These are phyloP conservation scores for Lasiosphaeria hispida DNA, from an alignment of 495 filamentous ascomycete genomes.

Conservation along the genomic window DNA sequence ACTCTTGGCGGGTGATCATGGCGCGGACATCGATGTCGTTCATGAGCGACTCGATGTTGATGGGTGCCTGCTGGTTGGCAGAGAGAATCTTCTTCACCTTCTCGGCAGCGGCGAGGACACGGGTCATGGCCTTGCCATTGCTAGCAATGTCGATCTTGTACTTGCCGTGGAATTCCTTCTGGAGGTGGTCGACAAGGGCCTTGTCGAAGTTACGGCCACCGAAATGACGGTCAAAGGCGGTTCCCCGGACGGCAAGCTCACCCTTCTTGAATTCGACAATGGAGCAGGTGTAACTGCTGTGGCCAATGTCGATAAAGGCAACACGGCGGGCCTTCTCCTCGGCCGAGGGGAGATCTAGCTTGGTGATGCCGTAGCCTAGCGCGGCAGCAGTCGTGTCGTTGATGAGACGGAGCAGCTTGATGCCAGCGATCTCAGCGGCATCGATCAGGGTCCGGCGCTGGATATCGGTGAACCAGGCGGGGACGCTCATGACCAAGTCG, in stretches of 20 bases:
- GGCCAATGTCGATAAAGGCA: conserved; percentile 91
- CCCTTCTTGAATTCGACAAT: conserved; percentile 98
- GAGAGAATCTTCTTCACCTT: conserved; percentile 99
- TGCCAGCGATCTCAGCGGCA: conserved; percentile 88
- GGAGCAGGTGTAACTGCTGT: conserved; percentile 91
- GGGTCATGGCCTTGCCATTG: conserved; percentile 83
- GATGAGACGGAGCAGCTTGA: conserved; percentile 90
- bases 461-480: conserved; percentile 94
- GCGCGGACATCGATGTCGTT: conserved; percentile 89
- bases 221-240: conserved; percentile 93
- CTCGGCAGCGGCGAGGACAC: conserved; percentile 84
- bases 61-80: conserved; percentile 86
- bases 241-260: conserved; percentile 88
- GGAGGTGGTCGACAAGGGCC: conserved; percentile 90
- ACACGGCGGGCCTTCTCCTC: conserved; percentile 95
- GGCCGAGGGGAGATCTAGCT: conserved; percentile 79
- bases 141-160: conserved; percentile 86
- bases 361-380: conserved; percentile 96
- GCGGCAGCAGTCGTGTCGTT: conserved; percentile 98
- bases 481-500: conserved; percentile 91
- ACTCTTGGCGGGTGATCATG: conserved; percentile 89
- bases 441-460: conserved; percentile 89
- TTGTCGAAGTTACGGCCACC: conserved; percentile 97
- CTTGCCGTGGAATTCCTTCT: conserved; percentile 89
- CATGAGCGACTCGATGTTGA: conserved; percentile 99